Evolutionary conservation across 31 red algal genomes (phyloP).

Genomic region (Odonthalia washingtoniensis): DNA sequence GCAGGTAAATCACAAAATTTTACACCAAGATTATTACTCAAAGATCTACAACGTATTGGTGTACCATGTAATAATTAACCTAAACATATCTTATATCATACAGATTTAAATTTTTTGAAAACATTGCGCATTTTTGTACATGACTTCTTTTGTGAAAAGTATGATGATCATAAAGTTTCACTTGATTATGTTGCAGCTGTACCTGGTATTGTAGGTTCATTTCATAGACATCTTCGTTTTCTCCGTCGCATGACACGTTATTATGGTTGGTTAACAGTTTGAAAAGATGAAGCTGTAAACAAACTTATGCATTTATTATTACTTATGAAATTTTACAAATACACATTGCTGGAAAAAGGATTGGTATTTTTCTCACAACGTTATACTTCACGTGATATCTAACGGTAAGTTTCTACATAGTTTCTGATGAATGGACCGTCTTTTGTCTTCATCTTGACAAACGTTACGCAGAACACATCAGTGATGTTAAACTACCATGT

Average conservation of each 20-base stretch:
- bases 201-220: conserved; percentile 89
- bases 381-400: conserved; percentile 9
- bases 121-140: conserved; percentile 74
- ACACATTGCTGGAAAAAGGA: conserved; percentile 73
- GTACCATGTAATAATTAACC: conserved; percentile 55
- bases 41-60: conserved; percentile 66
- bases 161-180: conserved; percentile 90
- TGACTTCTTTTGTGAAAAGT: conserved; percentile 83
- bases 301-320: conserved; percentile 95
- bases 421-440: conserved; percentile 80
- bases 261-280: conserved; percentile 81
- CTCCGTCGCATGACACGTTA: conserved; percentile 80
- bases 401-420: conserved; percentile 72
- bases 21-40: conserved; percentile 62
- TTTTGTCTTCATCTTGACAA: conserved; percentile 82
- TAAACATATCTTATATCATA: conserved; percentile 49
- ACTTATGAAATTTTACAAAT: conserved; percentile 84
- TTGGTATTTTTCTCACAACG: conserved; percentile 85
- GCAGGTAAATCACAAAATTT: conserved; percentile 63
- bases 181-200: conserved; percentile 98
- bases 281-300: conserved; percentile 96
- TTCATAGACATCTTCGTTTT: conserved; percentile 85
- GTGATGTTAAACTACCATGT: too few species aligned
- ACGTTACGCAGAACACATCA: too few species aligned
- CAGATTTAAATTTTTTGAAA: conserved; percentile 50